phyloP scores from a whole-genome alignment of 805 yeast species.

The Kregervanrija delftensis region DNA sequence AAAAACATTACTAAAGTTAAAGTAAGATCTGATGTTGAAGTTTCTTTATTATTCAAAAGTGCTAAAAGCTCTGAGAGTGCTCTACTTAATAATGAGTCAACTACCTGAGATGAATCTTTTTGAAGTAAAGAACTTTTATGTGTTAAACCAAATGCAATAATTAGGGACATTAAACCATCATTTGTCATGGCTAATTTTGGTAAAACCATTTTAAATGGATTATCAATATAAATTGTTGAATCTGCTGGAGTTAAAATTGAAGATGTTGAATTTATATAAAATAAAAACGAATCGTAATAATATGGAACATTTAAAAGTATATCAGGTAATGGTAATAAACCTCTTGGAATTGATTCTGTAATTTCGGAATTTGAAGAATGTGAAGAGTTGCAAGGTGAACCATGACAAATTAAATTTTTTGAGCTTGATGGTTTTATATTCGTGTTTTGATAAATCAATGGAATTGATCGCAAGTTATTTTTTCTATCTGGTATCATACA shows the following conservation, averaged over 20 bases:
- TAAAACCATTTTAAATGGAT: constrained; percentile 59
- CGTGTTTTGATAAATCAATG: constrained; percentile 9
- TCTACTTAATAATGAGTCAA: constrained; percentile 47
- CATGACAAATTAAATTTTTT: not conserved
- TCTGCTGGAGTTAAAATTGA: constrained; percentile 62
- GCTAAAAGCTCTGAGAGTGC: constrained; percentile 51
- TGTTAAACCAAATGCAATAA: constrained; percentile 44
- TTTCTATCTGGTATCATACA: constrained; percentile 1
- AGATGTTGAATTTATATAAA: constrained; percentile 56
- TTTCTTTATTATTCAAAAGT: constrained; percentile 41
- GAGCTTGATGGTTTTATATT: not conserved
- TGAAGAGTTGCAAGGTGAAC: constrained; percentile 4
- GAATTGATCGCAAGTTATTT: constrained; percentile 10
- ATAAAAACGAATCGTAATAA: constrained; percentile 55
- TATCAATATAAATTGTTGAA: constrained; percentile 47
- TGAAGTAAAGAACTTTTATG: constrained; percentile 27
- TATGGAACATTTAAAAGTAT: constrained; percentile 50
- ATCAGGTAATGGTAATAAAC: constrained; percentile 51
- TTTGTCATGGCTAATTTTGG: constrained; percentile 63
- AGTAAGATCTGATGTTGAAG: constrained; percentile 59
- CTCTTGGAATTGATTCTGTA: constrained; percentile 26
- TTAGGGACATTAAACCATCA: constrained; percentile 48
- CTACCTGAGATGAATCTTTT: constrained; percentile 29
- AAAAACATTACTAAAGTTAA: constrained; percentile 55
- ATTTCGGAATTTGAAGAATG: constrained; percentile 14